Evolutionary conservation across 345 rosid species (phyloP).

Genomic region (Noccaea bulbosa): DNA sequence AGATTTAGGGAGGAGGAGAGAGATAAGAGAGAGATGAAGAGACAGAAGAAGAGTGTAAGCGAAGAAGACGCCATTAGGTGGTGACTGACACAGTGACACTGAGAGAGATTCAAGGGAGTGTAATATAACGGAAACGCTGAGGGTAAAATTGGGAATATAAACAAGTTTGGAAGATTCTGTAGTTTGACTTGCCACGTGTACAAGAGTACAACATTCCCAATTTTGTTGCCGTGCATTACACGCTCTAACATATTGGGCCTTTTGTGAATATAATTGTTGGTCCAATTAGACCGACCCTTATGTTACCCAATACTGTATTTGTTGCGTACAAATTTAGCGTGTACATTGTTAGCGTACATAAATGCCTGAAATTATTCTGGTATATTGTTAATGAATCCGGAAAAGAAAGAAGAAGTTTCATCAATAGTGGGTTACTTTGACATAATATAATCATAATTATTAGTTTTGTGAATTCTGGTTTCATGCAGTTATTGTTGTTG

Average conservation of each 20-base stretch:
- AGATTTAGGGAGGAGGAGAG: slow-evolving; percentile 12
- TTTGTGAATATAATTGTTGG: not conserved
- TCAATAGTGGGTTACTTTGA: too few relatives aligned
- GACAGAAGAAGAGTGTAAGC: slow-evolving; percentile 27
- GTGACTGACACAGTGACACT: not conserved
- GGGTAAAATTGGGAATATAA: not conserved
- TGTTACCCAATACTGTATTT: not conserved
- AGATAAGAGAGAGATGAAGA: slow-evolving; percentile 29
- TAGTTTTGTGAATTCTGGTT: too few relatives aligned
- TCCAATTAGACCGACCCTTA: not conserved
- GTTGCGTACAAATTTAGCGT: not conserved
- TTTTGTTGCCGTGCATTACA: not conserved
- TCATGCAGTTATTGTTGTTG: too few relatives aligned
- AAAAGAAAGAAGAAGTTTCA: too few relatives aligned
- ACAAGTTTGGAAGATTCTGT: not conserved
- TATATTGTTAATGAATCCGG: too few relatives aligned
- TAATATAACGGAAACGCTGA: slow-evolving; percentile 9
- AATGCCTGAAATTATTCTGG: too few relatives aligned
- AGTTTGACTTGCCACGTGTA: not conserved
- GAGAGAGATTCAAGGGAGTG: not conserved
- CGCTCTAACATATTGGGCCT: not conserved
- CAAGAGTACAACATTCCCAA: not conserved
- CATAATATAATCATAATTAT: too few relatives aligned
- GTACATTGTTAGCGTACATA: too few relatives aligned
- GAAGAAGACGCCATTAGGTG: slow-evolving; percentile 28